These are phyloP conservation scores for Fusarium proliferatum DNA, from an alignment of 2,329 filamentous ascomycete species.

Conservation along the genomic window DNA sequence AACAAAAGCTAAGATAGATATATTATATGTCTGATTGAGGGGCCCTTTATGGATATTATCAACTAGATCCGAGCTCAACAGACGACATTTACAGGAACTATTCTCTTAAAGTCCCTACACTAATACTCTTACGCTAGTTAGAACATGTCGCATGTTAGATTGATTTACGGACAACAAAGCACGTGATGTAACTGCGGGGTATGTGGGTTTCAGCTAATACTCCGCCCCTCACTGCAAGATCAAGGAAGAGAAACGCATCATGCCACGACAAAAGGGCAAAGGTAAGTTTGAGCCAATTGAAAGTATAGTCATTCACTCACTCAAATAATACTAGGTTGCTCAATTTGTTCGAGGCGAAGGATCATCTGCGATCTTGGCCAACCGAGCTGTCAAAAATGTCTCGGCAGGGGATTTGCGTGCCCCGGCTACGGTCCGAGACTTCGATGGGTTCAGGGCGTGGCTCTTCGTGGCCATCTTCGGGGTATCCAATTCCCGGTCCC, in stretches of 20 bases:
- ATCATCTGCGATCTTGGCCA: not conserved
- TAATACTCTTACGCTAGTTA: too few species aligned
- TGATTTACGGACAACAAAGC: not conserved
- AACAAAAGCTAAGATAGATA: not conserved
- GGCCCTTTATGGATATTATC: too few species aligned
- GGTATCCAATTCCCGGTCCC: accelerated
- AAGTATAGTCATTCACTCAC: too few species aligned
- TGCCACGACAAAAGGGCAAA: not conserved
- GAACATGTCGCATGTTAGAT: too few species aligned
- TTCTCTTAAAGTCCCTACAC: too few species aligned
- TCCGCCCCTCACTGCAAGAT: accelerated
- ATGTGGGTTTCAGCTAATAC: accelerated
- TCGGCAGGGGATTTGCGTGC: not conserved
- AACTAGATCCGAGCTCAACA: too few species aligned
- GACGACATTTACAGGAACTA: too few species aligned
- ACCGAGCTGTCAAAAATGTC: not conserved
- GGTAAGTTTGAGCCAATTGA: not conserved
- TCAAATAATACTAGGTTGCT: not conserved
- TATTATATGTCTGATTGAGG: too few species aligned
- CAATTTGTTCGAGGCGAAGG: accelerated
- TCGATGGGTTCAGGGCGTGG: not conserved
- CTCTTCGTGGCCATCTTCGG: accelerated
- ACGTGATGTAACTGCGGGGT: not conserved
- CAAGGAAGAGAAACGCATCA: accelerated
- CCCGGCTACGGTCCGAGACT: not conserved